Evolutionary conservation across 1,139 yeast species (phyloP).

Genomic region (Suhomyces anneliseae): DNA sequence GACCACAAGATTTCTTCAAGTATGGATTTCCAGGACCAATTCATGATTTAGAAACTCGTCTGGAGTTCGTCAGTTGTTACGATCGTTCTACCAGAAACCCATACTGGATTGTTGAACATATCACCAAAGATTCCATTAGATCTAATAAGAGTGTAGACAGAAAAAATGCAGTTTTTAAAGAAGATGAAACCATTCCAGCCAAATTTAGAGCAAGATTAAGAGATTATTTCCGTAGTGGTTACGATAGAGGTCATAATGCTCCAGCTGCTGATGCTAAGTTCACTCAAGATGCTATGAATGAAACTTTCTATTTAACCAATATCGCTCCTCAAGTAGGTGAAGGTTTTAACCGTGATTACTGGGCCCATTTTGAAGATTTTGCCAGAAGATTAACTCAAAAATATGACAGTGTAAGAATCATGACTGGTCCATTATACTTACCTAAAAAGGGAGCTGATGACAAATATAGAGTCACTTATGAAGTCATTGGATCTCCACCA

Average conservation of each 20-base stretch:
- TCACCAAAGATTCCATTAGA: conserved; percentile 70
- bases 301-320: conserved; percentile 84
- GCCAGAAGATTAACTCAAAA: conserved; percentile 68
- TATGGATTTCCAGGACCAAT: conserved; percentile 96
- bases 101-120: conserved; percentile 85
- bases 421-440: conserved; percentile 91
- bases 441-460: conserved; percentile 77
- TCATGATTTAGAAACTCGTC: conserved; percentile 72
- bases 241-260: conserved; percentile 95
- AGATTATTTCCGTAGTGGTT: conserved; percentile 93
- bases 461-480: conserved; percentile 80
- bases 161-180: conserved; percentile 76
- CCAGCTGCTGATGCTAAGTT: conserved; percentile 98
- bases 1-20: conserved; percentile 76
- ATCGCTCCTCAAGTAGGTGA: conserved; percentile 98
- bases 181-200: conserved; percentile 81
- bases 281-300: conserved; percentile 89
- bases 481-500: conserved; percentile 96
- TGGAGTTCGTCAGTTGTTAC: conserved; percentile 81
- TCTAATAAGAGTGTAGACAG: conserved; percentile 62
- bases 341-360: conserved; percentile 92
- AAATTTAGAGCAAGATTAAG: conserved; percentile 71
- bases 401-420: conserved; percentile 74
- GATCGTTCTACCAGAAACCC: conserved; percentile 88
- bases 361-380: conserved; percentile 97